Evolutionary conservation across 2,329 filamentous ascomycete genomes (phyloP), one percentile per base, ranked within the genome.

Genomic region (Leptographium flavum): DNA sequence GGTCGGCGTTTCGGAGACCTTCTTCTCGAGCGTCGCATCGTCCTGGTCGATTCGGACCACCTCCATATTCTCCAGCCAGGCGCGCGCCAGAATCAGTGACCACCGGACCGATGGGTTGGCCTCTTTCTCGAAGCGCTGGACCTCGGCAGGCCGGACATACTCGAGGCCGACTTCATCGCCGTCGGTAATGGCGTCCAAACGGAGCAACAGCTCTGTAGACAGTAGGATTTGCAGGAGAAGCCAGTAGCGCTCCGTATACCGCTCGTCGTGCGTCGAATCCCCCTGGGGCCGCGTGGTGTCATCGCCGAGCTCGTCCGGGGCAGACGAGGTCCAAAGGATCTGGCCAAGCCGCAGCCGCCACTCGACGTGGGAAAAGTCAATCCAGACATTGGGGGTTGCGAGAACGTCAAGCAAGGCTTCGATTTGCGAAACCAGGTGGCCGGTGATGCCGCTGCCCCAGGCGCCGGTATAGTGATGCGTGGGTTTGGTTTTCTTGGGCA

Each of bases 341-440:
- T 85, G 81, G 7, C 82, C 82, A 1, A 87, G 65, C 13, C 80
- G 70, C 47, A 87, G 81, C 32, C 82, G 72, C 81, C 81, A 86
- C 56, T 86, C 81, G 7, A 86, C 77, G 28, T 79, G 70, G 19
- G 79, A 81, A 52, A 87, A 82, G 59, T 87, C 81, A 43, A 82
- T 71, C 82, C 82, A 87, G 39, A 83, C 73, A 46, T 81, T 79
- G 45, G 77, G 70, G 8, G 74, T 64, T 1, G 72, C 74, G 38
- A 87, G 67, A 10, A 81, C 73, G 56, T 76, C 76, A 39, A 86
- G 69, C 17, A 87, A 62, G 4, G 77, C 73, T 52, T 79, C 69
- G 46, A 86, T 84, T 56, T 87, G 82, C 31, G 83, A 77, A 37
- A 79, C 70, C 19, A 87, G 63, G 45, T 80, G 74, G 54, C 23